A percentile compares a stretch with the other conserved stretches of the same genome.
Conservation (phyloP, 139 green algal species). For the Chlorella sp. region DNA sequence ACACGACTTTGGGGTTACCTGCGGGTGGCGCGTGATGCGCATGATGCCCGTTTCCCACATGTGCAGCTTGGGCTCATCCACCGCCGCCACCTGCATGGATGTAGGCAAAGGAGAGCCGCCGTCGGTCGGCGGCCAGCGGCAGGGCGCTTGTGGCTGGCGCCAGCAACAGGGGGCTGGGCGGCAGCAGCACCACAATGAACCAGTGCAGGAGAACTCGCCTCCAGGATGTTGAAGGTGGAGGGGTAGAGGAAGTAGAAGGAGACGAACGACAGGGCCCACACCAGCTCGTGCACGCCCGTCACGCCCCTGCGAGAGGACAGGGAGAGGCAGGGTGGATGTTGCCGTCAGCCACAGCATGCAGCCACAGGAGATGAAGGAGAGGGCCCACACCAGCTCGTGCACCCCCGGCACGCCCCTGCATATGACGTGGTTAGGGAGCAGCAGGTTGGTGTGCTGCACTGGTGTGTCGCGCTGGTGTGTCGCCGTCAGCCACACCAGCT, state of each 20-base stretch:
- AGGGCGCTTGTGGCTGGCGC: too few species aligned
- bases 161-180: too few species aligned
- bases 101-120: background rate
- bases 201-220: slow-evolving; percentile 56
- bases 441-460: too few species aligned
- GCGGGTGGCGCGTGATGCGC: slow-evolving; percentile 90
- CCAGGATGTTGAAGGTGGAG: slow-evolving; percentile 99
- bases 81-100: slow-evolving; percentile 79
- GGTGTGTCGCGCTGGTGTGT: too few species aligned
- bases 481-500: slow-evolving; percentile 84
- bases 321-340: background rate
- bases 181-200: too few species aligned
- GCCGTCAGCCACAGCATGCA: too few species aligned
- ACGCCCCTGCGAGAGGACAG: slow-evolving; percentile 48
- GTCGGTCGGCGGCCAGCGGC: too few species aligned
- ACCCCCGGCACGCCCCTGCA: slow-evolving; percentile 71
- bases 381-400: slow-evolving; percentile 84
- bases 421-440: too few species aligned
- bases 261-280: slow-evolving; percentile 93
- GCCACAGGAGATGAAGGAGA: slow-evolving; percentile 96
- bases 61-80: slow-evolving; percentile 97
- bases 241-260: slow-evolving; percentile 99
- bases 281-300: slow-evolving; percentile 79
- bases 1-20: slow-evolving; percentile 37
- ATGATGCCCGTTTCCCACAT: slow-evolving; percentile 98